Percentiles rank a stretch among this genome's conserved stretches.
phyloP scores from a whole-genome alignment of 1,284 basidiomycete genomes.

The Puccinia coronata region DNA sequence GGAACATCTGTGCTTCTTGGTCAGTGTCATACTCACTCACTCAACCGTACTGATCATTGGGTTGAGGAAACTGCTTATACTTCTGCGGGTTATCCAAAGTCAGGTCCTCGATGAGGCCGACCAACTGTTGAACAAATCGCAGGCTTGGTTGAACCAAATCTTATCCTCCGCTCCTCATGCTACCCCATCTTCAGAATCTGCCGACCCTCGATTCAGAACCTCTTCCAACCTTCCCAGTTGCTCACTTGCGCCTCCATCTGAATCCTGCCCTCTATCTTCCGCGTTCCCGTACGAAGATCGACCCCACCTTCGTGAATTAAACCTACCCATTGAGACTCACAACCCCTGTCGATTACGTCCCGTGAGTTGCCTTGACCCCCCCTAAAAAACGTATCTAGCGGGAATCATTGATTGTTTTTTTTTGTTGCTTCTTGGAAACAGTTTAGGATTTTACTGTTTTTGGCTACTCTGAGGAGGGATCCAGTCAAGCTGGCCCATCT shows the following conservation, averaged over 20 bases:
- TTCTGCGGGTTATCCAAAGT: conserved; percentile 11
- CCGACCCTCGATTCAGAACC: background rate
- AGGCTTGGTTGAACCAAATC: conserved; percentile 86
- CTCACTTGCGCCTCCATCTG: background rate
- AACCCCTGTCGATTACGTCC: conserved; percentile 36
- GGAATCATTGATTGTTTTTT: background rate
- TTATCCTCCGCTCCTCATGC: conserved; percentile 70
- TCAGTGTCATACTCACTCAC: conserved; percentile 59
- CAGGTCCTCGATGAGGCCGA: conserved; percentile 98
- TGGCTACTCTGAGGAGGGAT: conserved; percentile 91
- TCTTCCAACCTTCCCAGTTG: too few relatives aligned
- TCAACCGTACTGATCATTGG: too few relatives aligned
- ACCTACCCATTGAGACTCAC: conserved; percentile 20
- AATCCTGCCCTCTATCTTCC: conserved; percentile 36
- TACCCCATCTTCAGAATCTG: background rate
- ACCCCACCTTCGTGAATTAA: conserved; percentile 53
- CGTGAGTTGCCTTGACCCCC: background rate
- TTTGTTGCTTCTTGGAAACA: conserved; percentile 62
- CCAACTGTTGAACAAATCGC: conserved; percentile 86
- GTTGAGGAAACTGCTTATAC: too few relatives aligned
- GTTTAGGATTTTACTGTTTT: conserved; percentile 95
- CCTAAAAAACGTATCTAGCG: background rate
- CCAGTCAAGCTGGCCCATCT: conserved; percentile 86
- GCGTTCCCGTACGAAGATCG: too few relatives aligned
- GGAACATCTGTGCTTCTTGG: conserved; percentile 89